Percentiles rank a stretch among this genome's conserved stretches.
phyloP scores from a whole-genome alignment of 169 alveolate genomes.

The Eimeria mitis region DNA sequence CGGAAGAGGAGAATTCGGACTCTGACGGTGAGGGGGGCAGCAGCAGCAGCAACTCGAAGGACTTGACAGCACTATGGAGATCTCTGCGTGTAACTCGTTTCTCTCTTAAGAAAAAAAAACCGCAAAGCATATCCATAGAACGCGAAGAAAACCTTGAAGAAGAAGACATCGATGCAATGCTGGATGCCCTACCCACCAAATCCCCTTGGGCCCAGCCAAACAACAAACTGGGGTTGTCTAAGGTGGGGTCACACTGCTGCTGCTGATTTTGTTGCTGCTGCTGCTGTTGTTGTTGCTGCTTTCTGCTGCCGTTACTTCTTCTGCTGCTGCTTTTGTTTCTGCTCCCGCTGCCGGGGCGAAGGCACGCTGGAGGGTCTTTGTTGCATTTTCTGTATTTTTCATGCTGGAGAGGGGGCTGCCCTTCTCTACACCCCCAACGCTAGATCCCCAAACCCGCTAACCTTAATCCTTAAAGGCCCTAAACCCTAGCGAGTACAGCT shows the following conservation, averaged over 20 bases:
- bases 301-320: not conserved
- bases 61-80: conserved; percentile 31
- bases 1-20: not conserved
- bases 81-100: conserved; percentile 31
- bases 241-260: conserved; percentile 3
- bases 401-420: not conserved
- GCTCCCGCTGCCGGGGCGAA: not conserved
- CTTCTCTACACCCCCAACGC: no score
- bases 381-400: not conserved
- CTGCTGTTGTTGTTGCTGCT: not conserved
- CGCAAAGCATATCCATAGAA: not conserved
- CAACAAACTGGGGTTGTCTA: conserved; percentile 5
- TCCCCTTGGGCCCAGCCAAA: conserved; percentile 54
- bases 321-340: not conserved
- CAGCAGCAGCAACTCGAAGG: conserved; percentile 18
- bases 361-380: not conserved
- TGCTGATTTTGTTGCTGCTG: not conserved
- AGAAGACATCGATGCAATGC: conserved; percentile 39
- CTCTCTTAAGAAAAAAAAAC: conserved; percentile 4
- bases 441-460: no score
- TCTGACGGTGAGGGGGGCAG: conserved; percentile 30
- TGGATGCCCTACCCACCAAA: conserved; percentile 13
- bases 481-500: not conserved
- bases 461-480: not conserved
- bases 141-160: not conserved